Conservation (phyloP, 306 rosid species). For the Crotalaria pallida region DNA sequence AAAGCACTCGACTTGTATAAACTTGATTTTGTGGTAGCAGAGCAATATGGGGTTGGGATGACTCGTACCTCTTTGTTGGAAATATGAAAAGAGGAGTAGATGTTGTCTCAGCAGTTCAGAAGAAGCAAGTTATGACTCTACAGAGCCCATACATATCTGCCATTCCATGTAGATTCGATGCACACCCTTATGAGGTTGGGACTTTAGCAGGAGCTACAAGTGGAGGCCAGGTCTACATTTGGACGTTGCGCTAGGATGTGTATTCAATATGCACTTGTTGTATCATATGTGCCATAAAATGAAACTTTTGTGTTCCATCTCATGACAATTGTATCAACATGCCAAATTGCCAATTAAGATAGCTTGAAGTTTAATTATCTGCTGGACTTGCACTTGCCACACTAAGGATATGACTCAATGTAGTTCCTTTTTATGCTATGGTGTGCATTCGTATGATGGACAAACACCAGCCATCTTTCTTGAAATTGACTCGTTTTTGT, state of each 20-base stretch:
- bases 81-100: constrained; percentile 82
- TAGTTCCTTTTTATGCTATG: not conserved
- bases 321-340: not conserved
- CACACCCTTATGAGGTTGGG: constrained; percentile 48
- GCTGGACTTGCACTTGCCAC: not conserved
- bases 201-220: constrained; percentile 45
- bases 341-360: not conserved
- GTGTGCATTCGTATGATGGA: not conserved
- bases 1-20: not conserved
- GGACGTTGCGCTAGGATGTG: constrained; percentile 30
- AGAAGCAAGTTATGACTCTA: constrained; percentile 38
- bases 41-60: constrained; percentile 97
- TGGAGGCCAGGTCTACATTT: constrained; percentile 46
- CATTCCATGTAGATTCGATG: constrained; percentile 77
- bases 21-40: constrained; percentile 42
- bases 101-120: constrained; percentile 47
- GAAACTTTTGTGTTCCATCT: not conserved
- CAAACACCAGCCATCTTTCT: not conserved
- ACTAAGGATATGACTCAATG: not conserved
- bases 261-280: not conserved
- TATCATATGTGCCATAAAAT: not conserved
- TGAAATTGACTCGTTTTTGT: not conserved
- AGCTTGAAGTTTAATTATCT: not conserved
- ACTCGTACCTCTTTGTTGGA: constrained; percentile 66
- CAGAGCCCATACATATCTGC: constrained; percentile 66